A percentile compares a stretch with the other conserved stretches of the same genome.
phyloP scores from a whole-genome alignment of 768 basidiomycete species.

The Rhodotorula toruloides region DNA sequence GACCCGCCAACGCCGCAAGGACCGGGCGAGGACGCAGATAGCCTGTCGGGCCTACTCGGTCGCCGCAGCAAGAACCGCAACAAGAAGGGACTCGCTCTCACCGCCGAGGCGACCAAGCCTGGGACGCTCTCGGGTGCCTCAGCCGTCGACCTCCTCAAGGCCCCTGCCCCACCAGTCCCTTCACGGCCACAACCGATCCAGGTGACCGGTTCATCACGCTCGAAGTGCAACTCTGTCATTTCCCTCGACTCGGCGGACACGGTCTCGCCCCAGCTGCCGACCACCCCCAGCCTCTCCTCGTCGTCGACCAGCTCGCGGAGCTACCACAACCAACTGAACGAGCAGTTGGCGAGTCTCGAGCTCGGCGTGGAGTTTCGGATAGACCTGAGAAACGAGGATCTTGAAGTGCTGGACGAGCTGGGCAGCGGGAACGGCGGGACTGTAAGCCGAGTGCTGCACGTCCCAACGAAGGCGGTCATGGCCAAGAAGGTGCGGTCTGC shows the following conservation, averaged over 20 bases:
- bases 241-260: constrained; percentile 3
- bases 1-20: not conserved
- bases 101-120: constrained; percentile 34
- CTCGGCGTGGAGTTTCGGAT: constrained; percentile 69
- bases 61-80: constrained; percentile 37
- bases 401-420: constrained; percentile 82
- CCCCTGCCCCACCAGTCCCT: constrained; percentile 2
- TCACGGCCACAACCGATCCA: constrained; percentile 14
- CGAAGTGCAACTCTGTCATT: constrained; percentile 3
- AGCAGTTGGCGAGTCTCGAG: constrained; percentile 78
- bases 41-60: constrained; percentile 1
- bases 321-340: constrained; percentile 66
- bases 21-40: not conserved
- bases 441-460: constrained; percentile 91
- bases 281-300: constrained; percentile 42
- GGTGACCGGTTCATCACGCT: constrained; percentile 22
- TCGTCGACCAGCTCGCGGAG: constrained; percentile 42
- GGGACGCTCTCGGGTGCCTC: constrained; percentile 26
- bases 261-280: constrained; percentile 1
- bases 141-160: constrained; percentile 11
- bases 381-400: constrained; percentile 79
- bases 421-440: constrained; percentile 97
- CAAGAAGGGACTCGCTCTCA: constrained; percentile 40
- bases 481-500: constrained; percentile 80
- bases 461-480: constrained; percentile 86